phyloP scores from a whole-genome alignment of 495 filamentous ascomycete species.

The Penicillium pulvis region DNA sequence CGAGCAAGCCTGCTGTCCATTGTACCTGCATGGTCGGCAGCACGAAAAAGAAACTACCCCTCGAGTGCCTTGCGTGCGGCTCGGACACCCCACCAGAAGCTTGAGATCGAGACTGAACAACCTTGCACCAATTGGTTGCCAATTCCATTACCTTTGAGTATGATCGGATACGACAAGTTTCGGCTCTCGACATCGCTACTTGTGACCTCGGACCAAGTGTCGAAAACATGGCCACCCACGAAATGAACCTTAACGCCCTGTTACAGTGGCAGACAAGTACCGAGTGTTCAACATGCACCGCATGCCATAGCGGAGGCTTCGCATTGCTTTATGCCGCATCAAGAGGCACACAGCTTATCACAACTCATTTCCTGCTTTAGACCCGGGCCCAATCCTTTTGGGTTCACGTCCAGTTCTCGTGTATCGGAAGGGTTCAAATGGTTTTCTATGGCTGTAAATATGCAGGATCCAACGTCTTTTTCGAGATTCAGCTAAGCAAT shows the following conservation, averaged over 20 bases:
- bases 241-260: background rate
- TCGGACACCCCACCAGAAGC: conserved; percentile 9
- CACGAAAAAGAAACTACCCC: conserved; percentile 1
- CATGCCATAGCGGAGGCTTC: background rate
- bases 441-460: background rate
- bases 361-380: background rate
- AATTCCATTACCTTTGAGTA: background rate
- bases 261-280: background rate
- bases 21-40: conserved; percentile 22
- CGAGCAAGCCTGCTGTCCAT: background rate
- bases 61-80: conserved; percentile 19
- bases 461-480: background rate
- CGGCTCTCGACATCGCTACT: background rate
- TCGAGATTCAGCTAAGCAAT: background rate
- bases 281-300: background rate
- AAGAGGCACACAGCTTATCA: background rate
- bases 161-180: background rate
- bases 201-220: background rate
- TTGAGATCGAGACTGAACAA: background rate
- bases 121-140: conserved; percentile 1
- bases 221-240: background rate
- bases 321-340: background rate
- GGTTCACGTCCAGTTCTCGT: conserved; percentile 7
- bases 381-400: conserved; percentile 2
- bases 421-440: conserved; percentile 1